Conservation (phyloP, 805 yeast genomes). For the Lipomyces starkeyi region DNA sequence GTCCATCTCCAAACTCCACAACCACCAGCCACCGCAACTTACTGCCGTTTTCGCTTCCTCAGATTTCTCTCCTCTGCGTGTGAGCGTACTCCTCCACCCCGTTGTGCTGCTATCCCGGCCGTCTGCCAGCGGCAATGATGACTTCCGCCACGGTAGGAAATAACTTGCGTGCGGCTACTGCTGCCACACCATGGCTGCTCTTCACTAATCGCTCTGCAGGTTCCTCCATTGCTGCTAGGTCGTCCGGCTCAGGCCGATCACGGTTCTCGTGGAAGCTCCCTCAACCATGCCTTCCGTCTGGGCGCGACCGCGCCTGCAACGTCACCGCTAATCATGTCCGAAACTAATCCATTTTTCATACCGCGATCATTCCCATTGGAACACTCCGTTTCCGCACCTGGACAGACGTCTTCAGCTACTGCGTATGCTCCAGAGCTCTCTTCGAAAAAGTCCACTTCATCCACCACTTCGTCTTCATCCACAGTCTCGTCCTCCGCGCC, state of each 20-base stretch:
- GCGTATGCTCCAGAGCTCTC: neutral
- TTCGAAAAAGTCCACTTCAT: slow-evolving; percentile 7
- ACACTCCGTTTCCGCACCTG: slow-evolving; percentile 18
- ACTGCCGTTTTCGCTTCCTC: neutral
- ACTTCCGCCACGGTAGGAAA: neutral
- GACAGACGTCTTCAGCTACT: slow-evolving; percentile 2
- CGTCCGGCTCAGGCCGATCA: slow-evolving; percentile 1
- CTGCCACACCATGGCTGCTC: neutral
- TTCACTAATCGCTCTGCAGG: neutral
- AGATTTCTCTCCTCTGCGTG: neutral
- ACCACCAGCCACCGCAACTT: neutral
- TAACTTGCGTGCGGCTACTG: neutral
- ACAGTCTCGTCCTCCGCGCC: slow-evolving; percentile 10
- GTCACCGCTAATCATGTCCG: slow-evolving; percentile 2
- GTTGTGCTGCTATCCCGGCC: neutral
- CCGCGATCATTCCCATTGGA: slow-evolving; percentile 21
- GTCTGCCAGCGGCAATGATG: neutral
- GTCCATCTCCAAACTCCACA: neutral
- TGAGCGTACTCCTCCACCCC: neutral
- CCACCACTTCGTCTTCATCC: slow-evolving; percentile 19
- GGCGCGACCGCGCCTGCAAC: neutral
- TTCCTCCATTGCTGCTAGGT: slow-evolving; percentile 10
- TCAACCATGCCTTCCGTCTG: neutral
- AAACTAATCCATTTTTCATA: neutral
- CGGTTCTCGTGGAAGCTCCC: slow-evolving; percentile 3